Percentiles rank a stretch among this genome's conserved stretches.
Evolutionary conservation across 352 stramenopile genomes (phyloP).

Genomic region (Pythium dissotocum): DNA sequence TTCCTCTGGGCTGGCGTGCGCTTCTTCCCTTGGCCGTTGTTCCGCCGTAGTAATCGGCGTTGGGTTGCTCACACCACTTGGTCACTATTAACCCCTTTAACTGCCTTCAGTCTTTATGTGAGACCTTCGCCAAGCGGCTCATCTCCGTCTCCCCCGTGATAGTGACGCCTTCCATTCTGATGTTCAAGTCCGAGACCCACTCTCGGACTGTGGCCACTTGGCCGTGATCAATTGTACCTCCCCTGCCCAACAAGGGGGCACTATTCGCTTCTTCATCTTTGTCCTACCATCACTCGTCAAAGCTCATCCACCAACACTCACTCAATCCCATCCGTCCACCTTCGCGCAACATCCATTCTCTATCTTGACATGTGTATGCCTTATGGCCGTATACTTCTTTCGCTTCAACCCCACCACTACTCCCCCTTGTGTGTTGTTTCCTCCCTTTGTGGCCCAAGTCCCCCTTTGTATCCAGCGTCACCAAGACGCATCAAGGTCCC

Average conservation of each 20-base stretch:
- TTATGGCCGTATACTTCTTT: constrained; percentile 22
- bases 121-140: background rate
- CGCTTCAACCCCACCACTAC: constrained; percentile 1
- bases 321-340: background rate
- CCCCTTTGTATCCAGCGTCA: background rate
- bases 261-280: too few species aligned
- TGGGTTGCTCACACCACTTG: background rate
- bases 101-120: background rate
- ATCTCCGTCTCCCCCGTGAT: constrained; percentile 9
- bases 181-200: constrained; percentile 10
- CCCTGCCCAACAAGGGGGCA: too few species aligned
- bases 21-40: background rate
- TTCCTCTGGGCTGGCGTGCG: background rate
- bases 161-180: constrained; percentile 8
- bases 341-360: constrained; percentile 11
- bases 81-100: background rate
- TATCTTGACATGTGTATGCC: constrained; percentile 18
- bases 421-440: too few species aligned
- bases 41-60: background rate
- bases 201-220: too few species aligned
- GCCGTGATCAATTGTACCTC: background rate
- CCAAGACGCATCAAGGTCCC: background rate
- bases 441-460: background rate
- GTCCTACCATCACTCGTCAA: constrained; percentile 21
- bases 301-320: constrained; percentile 17